phyloP scores from a whole-genome alignment of 2,329 filamentous ascomycete genomes.

The Bipolaris gigantea region DNA sequence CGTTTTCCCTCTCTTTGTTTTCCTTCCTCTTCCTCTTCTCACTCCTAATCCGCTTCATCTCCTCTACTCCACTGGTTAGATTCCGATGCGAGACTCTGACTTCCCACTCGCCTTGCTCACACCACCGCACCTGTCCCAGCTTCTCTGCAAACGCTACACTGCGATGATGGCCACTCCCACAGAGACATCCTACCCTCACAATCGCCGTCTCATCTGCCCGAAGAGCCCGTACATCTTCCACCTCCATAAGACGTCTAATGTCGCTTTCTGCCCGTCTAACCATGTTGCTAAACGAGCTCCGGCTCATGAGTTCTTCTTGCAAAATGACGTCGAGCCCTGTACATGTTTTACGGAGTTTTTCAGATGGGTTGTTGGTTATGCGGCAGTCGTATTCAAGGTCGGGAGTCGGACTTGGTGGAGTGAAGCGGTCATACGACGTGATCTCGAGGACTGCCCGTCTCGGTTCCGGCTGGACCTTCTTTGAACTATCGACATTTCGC shows the following conservation, averaged over 20 bases:
- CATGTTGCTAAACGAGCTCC: slow-evolving; percentile 3
- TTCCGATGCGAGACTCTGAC: slow-evolving; percentile 7
- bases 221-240: slow-evolving; percentile 4
- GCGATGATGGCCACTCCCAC: slow-evolving; percentile 12
- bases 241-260: slow-evolving; percentile 8
- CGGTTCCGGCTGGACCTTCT: background rate
- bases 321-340: slow-evolving; percentile 5
- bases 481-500: background rate
- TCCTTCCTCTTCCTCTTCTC: background rate
- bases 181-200: slow-evolving; percentile 9
- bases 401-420: slow-evolving; percentile 2
- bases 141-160: slow-evolving; percentile 15
- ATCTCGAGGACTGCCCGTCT: slow-evolving; percentile 9
- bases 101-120: slow-evolving; percentile 7
- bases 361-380: slow-evolving; percentile 5
- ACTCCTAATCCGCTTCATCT: background rate
- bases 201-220: background rate
- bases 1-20: background rate
- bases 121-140: slow-evolving; percentile 8
- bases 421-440: slow-evolving; percentile 12
- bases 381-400: slow-evolving; percentile 15
- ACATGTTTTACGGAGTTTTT: background rate
- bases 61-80: slow-evolving; percentile 1
- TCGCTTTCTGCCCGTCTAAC: slow-evolving; percentile 2
- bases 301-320: slow-evolving; percentile 12